Evolutionary conservation across 1,284 basidiomycete genomes (phyloP).

Genomic region (Filobasidium uniguttulatum): DNA sequence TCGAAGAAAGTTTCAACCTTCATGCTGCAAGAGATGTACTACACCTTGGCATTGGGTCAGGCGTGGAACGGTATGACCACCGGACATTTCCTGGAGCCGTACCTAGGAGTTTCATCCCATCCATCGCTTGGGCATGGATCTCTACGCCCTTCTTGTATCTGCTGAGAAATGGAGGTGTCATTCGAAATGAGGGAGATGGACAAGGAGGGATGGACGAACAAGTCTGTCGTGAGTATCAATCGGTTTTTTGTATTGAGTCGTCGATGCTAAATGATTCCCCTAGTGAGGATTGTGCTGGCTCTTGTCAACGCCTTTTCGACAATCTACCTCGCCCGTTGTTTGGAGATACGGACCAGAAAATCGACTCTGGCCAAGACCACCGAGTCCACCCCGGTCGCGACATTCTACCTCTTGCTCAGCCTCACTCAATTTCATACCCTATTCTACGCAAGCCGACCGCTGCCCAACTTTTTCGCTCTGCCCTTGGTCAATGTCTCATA

Average conservation of each 20-base stretch:
- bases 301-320: constrained; percentile 53
- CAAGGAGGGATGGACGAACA: constrained; percentile 34
- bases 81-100: constrained; percentile 76
- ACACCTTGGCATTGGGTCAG: constrained; percentile 46
- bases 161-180: not conserved
- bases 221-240: constrained; percentile 43
- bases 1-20: constrained; percentile 92
- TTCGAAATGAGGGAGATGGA: no score
- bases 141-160: constrained; percentile 23
- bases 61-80: constrained; percentile 65
- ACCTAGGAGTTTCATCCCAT: constrained; percentile 70
- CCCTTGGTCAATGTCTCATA: constrained; percentile 37
- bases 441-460: constrained; percentile 82
- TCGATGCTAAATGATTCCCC: not conserved
- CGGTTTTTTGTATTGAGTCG: not conserved
- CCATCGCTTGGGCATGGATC: constrained; percentile 22
- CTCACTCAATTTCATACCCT: constrained; percentile 77
- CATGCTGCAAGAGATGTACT: constrained; percentile 84
- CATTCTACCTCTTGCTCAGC: constrained; percentile 54
- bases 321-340: constrained; percentile 49
- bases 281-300: constrained; percentile 68
- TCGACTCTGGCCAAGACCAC: no score
- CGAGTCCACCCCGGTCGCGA: constrained; percentile 46
- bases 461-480: constrained; percentile 88
- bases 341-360: constrained; percentile 45